Evolutionary conservation across 129 eudicot genomes (phyloP).

Genomic region (Tagetes erecta): DNA sequence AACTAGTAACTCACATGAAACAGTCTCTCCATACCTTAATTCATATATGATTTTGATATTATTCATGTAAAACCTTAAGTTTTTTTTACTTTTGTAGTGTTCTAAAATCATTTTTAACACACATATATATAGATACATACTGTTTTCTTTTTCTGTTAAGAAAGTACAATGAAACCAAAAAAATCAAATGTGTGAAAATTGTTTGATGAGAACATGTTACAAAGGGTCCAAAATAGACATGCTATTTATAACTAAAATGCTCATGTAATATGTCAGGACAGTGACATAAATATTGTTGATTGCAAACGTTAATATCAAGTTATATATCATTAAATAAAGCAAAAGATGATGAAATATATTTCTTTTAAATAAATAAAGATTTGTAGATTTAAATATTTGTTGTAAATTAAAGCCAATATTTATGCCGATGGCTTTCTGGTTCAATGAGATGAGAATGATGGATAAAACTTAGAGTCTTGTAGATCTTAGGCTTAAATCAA

Average conservation of each 20-base stretch:
- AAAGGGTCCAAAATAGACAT: conserved; percentile 8
- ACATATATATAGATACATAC: too few relatives aligned
- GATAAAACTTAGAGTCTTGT: too few relatives aligned
- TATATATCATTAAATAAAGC: conserved; percentile 1
- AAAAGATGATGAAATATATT: background rate
- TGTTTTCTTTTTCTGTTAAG: background rate
- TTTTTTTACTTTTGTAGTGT: too few relatives aligned
- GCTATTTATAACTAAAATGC: conserved; percentile 20
- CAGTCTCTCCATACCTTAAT: background rate
- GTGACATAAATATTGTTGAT: background rate
- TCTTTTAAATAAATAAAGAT: background rate
- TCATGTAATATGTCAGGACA: conserved; percentile 20
- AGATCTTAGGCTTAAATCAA: too few relatives aligned
- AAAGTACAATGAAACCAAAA: background rate
- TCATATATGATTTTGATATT: background rate
- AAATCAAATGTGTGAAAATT: conserved; percentile 19
- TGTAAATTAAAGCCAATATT: too few relatives aligned
- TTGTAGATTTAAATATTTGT: background rate
- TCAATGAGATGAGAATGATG: too few relatives aligned
- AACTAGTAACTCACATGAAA: background rate
- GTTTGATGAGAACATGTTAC: conserved; percentile 9
- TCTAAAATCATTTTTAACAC: background rate
- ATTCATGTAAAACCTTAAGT: background rate
- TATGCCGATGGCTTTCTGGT: too few relatives aligned
- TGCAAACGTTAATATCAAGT: conserved; percentile 1